phyloP scores from a whole-genome alignment of 2,329 filamentous ascomycete genomes.

The Ploettnerulaceae sp. region DNA sequence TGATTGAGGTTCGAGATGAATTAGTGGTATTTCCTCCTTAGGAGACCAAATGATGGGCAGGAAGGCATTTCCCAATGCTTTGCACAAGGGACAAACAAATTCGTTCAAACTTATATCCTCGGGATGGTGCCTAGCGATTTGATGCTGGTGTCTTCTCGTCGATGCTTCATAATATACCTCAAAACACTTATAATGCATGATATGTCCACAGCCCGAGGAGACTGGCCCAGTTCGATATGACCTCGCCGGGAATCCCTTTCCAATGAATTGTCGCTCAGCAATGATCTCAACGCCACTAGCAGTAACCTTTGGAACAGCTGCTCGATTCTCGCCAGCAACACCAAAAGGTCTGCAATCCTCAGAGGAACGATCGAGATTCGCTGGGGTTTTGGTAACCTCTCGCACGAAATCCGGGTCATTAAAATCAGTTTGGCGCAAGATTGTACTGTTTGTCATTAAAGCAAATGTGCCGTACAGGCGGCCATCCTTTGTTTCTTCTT shows the following conservation, averaged over 20 bases:
- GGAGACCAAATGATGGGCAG: slow-evolving; percentile 93
- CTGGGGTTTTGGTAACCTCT: slow-evolving; percentile 74
- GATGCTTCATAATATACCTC: slow-evolving; percentile 86
- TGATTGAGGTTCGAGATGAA: slow-evolving; percentile 55
- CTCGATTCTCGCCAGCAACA: slow-evolving; percentile 80
- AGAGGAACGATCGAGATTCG: slow-evolving; percentile 78
- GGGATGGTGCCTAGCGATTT: slow-evolving; percentile 91
- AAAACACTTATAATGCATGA: slow-evolving; percentile 98
- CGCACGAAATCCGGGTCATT: slow-evolving; percentile 77
- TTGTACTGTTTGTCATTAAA: slow-evolving; percentile 77
- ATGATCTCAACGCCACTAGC: slow-evolving; percentile 65
- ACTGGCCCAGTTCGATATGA: slow-evolving; percentile 70
- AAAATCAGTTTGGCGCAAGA: slow-evolving; percentile 81
- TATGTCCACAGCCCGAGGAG: slow-evolving; percentile 88
- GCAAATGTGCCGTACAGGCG: slow-evolving; percentile 91
- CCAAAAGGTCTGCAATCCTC: slow-evolving; percentile 84
- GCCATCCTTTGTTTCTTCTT: slow-evolving; percentile 89
- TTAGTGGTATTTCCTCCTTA: slow-evolving; percentile 77
- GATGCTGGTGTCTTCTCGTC: slow-evolving; percentile 75
- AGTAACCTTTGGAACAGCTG: slow-evolving; percentile 70
- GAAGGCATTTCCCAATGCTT: slow-evolving; percentile 92
- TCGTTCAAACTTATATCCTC: slow-evolving; percentile 76
- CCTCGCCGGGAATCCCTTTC: slow-evolving; percentile 77
- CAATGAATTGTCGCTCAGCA: slow-evolving; percentile 74
- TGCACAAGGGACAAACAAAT: slow-evolving; percentile 95